Evolutionary conservation across 306 rosid genomes (phyloP).

Genomic region (Acacia melanoxylon): DNA sequence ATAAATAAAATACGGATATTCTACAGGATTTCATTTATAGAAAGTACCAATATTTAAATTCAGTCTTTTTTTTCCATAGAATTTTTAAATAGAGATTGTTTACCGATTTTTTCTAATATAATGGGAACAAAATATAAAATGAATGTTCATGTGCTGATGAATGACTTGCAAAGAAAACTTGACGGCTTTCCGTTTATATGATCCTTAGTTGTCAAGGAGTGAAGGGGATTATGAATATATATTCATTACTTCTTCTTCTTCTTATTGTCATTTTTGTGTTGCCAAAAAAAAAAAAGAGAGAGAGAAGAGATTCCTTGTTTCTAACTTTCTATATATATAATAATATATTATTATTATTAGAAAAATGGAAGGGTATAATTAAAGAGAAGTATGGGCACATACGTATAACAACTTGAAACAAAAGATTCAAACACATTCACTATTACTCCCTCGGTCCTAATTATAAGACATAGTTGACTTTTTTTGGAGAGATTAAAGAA

Average conservation of each 20-base stretch:
- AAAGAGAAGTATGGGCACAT: not conserved
- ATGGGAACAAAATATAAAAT: not conserved
- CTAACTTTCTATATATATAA: too few relatives aligned
- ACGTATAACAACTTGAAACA: constrained; percentile 36
- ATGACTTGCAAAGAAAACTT: not conserved
- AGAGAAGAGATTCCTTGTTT: too few relatives aligned
- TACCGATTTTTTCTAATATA: too few relatives aligned
- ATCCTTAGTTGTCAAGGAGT: not conserved
- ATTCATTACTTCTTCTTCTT: not conserved
- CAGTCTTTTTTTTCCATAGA: not conserved
- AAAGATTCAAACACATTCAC: constrained; percentile 30
- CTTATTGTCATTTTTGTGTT: too few relatives aligned
- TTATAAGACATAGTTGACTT: too few relatives aligned
- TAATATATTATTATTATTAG: not conserved
- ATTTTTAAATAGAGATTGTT: too few relatives aligned
- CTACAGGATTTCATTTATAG: too few relatives aligned
- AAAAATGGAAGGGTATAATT: not conserved
- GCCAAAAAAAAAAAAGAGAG: not conserved
- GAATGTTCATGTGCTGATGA: not conserved
- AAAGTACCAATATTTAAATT: too few relatives aligned
- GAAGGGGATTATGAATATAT: not conserved
- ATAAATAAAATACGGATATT: too few relatives aligned
- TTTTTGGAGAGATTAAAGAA: too few relatives aligned
- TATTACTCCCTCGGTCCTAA: too few relatives aligned
- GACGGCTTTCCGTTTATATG: not conserved